Evolutionary conservation across 768 basidiomycete species (phyloP).

Genomic region (Polyporus arcularius): DNA sequence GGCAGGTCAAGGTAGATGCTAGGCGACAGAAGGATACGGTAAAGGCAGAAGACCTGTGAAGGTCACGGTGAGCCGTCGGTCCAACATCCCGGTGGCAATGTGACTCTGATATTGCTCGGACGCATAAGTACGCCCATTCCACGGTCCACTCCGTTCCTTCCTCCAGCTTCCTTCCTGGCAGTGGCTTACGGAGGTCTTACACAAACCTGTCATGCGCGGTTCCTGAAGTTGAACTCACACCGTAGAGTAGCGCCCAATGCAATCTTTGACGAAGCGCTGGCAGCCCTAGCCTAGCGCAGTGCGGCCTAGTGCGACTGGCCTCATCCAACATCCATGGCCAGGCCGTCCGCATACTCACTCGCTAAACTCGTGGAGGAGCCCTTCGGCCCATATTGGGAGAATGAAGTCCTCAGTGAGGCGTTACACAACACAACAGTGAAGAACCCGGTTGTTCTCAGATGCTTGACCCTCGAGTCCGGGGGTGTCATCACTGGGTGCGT

Average conservation of each 20-base stretch:
- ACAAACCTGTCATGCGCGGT: too few species aligned
- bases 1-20: conserved; percentile 8
- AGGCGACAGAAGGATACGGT: not conserved
- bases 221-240: too few species aligned
- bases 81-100: too few species aligned
- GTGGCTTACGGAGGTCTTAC: too few species aligned
- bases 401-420: conserved; percentile 10
- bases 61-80: not conserved
- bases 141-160: too few species aligned
- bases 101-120: too few species aligned
- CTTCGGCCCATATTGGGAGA: conserved; percentile 25
- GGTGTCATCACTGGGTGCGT: conserved; percentile 19
- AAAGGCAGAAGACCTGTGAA: conserved; percentile 4
- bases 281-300: too few species aligned
- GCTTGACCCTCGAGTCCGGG: conserved; percentile 15
- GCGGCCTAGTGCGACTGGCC: too few species aligned
- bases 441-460: conserved; percentile 10
- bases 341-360: not conserved
- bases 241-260: too few species aligned
- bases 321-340: not conserved
- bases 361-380: conserved; percentile 18
- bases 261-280: too few species aligned
- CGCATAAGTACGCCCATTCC: too few species aligned
- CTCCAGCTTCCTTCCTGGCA: too few species aligned
- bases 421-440: conserved; percentile 6